Conservation (phyloP, 768 basidiomycete genomes). For the Gelatoporia subvermispora region DNA sequence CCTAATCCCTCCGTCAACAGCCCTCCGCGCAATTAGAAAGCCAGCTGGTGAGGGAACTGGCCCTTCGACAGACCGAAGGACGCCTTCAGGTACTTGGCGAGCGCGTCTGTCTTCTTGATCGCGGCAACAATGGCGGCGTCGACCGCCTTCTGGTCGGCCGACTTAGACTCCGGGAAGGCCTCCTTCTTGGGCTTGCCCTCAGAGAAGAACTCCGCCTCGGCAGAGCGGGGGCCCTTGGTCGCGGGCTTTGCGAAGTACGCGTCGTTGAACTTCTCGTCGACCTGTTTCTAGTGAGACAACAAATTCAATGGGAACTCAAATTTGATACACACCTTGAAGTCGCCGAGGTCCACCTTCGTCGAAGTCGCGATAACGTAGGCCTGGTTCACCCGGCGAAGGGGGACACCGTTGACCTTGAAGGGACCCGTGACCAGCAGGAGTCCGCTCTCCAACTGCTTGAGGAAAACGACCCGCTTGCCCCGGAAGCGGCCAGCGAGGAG, state of each 20-base stretch:
- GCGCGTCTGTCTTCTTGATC: constrained; percentile 86
- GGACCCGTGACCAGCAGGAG: constrained; percentile 95
- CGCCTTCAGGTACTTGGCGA: constrained; percentile 89
- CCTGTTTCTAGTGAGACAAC: constrained; percentile 33
- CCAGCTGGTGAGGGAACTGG: constrained; percentile 92
- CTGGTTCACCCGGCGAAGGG: constrained; percentile 95
- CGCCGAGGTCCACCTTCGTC: constrained; percentile 81
- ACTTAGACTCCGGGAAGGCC: constrained; percentile 80
- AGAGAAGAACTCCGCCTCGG: constrained; percentile 96
- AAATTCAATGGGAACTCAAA: constrained; percentile 1
- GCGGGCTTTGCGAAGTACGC: constrained; percentile 86
- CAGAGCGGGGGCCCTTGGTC: constrained; percentile 65
- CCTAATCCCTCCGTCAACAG: constrained; percentile 6
- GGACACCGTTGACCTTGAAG: constrained; percentile 97
- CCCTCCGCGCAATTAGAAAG: constrained; percentile 51
- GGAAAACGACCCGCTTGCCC: constrained; percentile 96
- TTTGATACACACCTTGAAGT: constrained; percentile 55
- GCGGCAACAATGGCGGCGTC: constrained; percentile 77
- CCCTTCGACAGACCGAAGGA: constrained; percentile 95
- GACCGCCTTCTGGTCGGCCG: constrained; percentile 85
- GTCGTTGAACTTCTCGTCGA: constrained; percentile 90
- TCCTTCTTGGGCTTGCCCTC: constrained; percentile 93
- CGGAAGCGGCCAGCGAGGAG: constrained; percentile 96
- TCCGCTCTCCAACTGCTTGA: constrained; percentile 93
- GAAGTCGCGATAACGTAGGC: constrained; percentile 98